A percentile compares a stretch with the other conserved stretches of the same genome.
Conservation (phyloP, 108 stramenopile species). For the Stephanodiscus triporus region DNA sequence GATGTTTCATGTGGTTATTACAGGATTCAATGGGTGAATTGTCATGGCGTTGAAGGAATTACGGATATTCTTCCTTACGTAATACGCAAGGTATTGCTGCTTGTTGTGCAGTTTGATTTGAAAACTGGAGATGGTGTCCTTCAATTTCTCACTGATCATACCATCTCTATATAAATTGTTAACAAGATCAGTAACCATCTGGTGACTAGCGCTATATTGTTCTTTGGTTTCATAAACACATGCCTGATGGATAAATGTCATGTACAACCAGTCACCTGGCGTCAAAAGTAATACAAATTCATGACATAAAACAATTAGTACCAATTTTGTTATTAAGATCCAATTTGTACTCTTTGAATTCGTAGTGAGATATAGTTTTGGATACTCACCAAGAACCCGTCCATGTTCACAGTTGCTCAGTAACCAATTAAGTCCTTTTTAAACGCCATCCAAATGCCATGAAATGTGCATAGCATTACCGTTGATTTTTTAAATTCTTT, state of each 20-base stretch:
- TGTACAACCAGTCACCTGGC: background rate
- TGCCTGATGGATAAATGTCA: background rate
- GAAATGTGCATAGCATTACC: constrained; percentile 11
- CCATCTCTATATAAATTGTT: background rate
- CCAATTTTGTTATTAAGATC: too few relatives aligned
- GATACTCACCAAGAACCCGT: background rate
- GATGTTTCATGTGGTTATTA: background rate
- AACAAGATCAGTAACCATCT: background rate
- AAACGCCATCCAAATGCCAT: constrained; percentile 12
- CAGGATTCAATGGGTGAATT: background rate
- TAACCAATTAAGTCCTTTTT: background rate
- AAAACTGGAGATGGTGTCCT: background rate
- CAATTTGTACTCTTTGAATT: too few relatives aligned
- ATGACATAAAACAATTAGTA: background rate
- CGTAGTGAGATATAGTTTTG: background rate
- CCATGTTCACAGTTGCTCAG: background rate
- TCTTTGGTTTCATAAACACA: background rate
- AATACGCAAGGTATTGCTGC: background rate
- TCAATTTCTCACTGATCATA: background rate
- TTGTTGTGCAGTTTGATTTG: background rate
- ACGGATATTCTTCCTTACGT: background rate
- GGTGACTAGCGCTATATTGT: background rate
- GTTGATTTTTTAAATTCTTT: background rate
- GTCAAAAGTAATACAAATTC: too few relatives aligned
- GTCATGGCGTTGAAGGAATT: background rate